Base-by-base conservation (phyloP, 2,329 filamentous ascomycete species). In the Aspergillus persii region DNA sequence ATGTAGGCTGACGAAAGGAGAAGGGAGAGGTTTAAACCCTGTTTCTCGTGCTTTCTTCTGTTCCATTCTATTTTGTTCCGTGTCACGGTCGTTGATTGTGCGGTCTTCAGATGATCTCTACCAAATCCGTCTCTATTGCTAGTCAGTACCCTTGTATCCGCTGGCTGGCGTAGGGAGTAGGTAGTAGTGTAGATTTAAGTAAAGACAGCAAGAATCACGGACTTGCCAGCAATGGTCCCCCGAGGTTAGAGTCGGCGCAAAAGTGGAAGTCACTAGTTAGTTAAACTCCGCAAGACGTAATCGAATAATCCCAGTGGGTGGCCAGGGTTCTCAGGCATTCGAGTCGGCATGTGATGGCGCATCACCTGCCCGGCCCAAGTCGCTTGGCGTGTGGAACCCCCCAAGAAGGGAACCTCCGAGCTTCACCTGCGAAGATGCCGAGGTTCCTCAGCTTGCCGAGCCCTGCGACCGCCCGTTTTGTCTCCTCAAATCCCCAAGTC, bases 321-420 rank as follows among this genome's bases (percentile, higher is more conserved):
- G 36, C 50, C 36, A n/a, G 3, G 12, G 6, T 39, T 7, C 23
- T 26, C 31, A 39, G 36, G 12, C 50, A 36, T 36, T 36, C 33
- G 9, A 36, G 57, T 69, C 71, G 71, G 72, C 72, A 74, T 74
- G 71, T 74, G 72, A 74, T 70, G 60, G 48, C 27, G 49, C 30
- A 52, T 51, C 60, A 69, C 68, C 65, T 70, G 65, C 70, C 68
- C 59, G 60, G 63, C 69, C 66, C 62, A 56, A 55, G 59, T 61
- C 60, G 61, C 54, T 53, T 56, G 59, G 59, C 61, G 59, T 15
- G 36, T 41, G 36, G 36, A 46, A 56, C 53, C 46, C 50, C 18
- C 18, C 18, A 23, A 23, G 18, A 23, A 23, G 18, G 18, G 46
- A 66, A 57, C 57, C 53, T 59, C 65, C 63, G 65, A 66, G 61